Conservation (phyloP, 1,284 basidiomycete species). For the Cutaneotrichosporon sp. region DNA sequence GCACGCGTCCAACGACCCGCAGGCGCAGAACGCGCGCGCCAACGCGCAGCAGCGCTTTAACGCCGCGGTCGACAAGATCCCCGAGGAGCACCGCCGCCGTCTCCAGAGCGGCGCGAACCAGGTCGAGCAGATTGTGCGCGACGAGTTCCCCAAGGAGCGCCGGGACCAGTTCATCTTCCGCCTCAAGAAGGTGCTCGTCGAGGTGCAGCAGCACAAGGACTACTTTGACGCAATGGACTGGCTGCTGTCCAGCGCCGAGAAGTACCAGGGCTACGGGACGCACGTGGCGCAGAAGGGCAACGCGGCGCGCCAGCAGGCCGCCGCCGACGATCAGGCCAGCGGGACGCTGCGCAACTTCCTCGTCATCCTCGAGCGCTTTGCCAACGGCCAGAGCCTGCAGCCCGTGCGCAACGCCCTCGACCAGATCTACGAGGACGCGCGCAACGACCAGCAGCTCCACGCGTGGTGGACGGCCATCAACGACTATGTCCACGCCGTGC, state of each 20-base stretch:
- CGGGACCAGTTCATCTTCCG: conserved; percentile 60
- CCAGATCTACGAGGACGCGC: conserved; percentile 72
- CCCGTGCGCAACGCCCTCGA: conserved; percentile 71
- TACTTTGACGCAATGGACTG: conserved; percentile 81
- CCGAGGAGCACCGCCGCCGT: conserved; percentile 44
- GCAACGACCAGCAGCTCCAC: conserved; percentile 72
- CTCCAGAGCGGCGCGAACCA: conserved; percentile 5
- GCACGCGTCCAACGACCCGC: conserved; percentile 56
- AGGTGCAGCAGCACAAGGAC: conserved; percentile 89
- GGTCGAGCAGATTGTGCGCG: conserved; percentile 9
- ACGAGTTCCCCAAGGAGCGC: conserved; percentile 75
- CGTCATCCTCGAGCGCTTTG: conserved; percentile 86
- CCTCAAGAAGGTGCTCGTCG: conserved; percentile 67
- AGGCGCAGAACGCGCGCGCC: conserved; percentile 59
- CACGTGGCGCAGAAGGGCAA: conserved; percentile 55
- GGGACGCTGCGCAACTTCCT: conserved; percentile 62
- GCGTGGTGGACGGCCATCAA: conserved; percentile 74
- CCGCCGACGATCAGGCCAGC: conserved; percentile 26
- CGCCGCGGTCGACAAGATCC: conserved; percentile 59
- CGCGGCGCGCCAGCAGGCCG: conserved; percentile 59
- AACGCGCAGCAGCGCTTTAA: conserved; percentile 49
- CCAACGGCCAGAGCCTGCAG: conserved; percentile 68
- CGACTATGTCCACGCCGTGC: conserved; percentile 67
- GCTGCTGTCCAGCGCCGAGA: conserved; percentile 70
- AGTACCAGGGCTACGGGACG: conserved; percentile 62